Evolutionary conservation across 2,329 filamentous ascomycete species (phyloP).

Genomic region (Seiridium unicorne): DNA sequence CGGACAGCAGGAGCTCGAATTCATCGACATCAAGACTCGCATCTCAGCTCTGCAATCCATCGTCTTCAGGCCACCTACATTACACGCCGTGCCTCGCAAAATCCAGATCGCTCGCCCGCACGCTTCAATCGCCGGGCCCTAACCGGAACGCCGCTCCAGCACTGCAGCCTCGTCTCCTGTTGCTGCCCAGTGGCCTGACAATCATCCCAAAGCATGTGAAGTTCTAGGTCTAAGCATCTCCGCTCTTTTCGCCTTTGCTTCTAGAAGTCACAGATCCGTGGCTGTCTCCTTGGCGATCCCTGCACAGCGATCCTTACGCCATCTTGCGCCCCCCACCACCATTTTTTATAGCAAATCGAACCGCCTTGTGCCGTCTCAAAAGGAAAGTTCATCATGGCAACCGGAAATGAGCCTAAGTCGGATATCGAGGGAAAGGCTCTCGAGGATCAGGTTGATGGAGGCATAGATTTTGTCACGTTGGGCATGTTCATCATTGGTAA

Average conservation of each 20-base stretch:
- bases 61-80: no score
- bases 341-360: neutral
- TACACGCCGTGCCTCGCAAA: no score
- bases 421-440: constrained; percentile 12
- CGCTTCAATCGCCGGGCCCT: no score
- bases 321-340: neutral
- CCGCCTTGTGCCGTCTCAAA: neutral
- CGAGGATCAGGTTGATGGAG: constrained; percentile 26
- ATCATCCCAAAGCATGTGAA: neutral
- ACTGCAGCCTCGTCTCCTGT: constrained; percentile 1
- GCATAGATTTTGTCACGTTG: constrained; percentile 66
- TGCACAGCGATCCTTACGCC: neutral
- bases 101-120: no score
- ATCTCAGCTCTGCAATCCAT: no score
- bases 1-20: no score
- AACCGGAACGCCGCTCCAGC: no score
- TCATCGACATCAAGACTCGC: no score
- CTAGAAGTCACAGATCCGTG: neutral
- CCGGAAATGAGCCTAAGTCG: constrained; percentile 1
- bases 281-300: neutral
- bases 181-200: constrained; percentile 2
- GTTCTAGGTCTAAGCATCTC: neutral
- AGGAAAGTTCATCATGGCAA: constrained; percentile 16
- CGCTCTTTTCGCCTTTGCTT: neutral
- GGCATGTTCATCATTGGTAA: constrained; percentile 75